phyloP scores from a whole-genome alignment of 805 yeast species.

The Candida ovalis region DNA sequence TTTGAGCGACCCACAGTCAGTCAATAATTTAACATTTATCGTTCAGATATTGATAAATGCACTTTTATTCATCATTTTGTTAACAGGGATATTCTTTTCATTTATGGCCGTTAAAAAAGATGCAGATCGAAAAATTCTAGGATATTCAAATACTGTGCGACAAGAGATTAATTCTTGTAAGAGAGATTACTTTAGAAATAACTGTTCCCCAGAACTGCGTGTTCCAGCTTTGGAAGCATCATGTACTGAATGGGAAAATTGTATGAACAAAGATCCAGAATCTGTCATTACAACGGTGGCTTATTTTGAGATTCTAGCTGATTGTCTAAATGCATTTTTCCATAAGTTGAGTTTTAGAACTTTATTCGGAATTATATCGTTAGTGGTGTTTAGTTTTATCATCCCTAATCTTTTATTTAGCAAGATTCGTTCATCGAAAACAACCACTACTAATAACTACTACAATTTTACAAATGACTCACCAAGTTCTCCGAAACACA shows the following conservation, averaged over 20 bases:
- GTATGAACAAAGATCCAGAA: slow-evolving; percentile 78
- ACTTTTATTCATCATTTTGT: slow-evolving; percentile 18
- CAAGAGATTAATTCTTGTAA: slow-evolving; percentile 68
- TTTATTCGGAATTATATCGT: slow-evolving; percentile 17
- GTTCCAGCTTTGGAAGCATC: slow-evolving; percentile 71
- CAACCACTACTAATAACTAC: slow-evolving; percentile 25
- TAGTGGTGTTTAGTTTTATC: slow-evolving; percentile 16
- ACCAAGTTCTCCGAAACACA: not conserved
- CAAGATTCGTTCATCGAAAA: slow-evolving; percentile 21
- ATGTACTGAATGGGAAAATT: slow-evolving; percentile 73
- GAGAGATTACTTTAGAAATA: slow-evolving; percentile 63
- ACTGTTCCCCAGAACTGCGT: slow-evolving; percentile 59
- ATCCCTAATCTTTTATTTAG: slow-evolving; percentile 28
- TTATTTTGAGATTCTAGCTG: slow-evolving; percentile 32
- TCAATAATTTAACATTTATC: slow-evolving; percentile 23
- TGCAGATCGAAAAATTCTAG: slow-evolving; percentile 65
- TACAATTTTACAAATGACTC: slow-evolving; percentile 15
- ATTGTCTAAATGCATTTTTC: slow-evolving; percentile 32
- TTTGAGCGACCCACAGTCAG: slow-evolving; percentile 26
- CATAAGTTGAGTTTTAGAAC: slow-evolving; percentile 26
- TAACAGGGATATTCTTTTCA: slow-evolving; percentile 18
- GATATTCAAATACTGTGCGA: slow-evolving; percentile 54
- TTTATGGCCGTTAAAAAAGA: slow-evolving; percentile 40
- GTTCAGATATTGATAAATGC: slow-evolving; percentile 27
- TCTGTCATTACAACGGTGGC: slow-evolving; percentile 31